Evolutionary conservation across 225 moss, liverwort and hornwort genomes (phyloP).

Genomic region (Marchantia paleacea): DNA sequence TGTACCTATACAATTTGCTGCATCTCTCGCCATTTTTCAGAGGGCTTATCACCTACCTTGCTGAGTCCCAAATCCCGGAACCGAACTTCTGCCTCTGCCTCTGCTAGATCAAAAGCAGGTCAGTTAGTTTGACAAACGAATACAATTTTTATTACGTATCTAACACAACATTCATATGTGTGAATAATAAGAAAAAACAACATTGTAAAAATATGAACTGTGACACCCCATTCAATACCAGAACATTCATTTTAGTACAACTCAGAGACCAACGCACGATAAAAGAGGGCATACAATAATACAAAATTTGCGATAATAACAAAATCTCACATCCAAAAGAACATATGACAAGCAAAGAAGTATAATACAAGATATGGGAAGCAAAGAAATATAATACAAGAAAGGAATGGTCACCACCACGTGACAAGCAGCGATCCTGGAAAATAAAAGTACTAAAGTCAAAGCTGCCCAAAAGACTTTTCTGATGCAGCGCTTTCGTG

Average conservation of each 20-base stretch:
- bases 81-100: constrained; percentile 21
- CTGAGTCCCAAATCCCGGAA: constrained; percentile 14
- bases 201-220: no score
- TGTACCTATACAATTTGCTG: constrained; percentile 5
- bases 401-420: neutral
- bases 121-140: constrained; percentile 3
- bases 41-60: constrained; percentile 16
- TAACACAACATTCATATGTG: no score
- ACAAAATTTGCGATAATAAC: neutral
- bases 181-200: no score
- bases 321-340: neutral
- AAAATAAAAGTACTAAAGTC: neutral
- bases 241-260: neutral
- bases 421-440: neutral
- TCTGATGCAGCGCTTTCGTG: neutral
- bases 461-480: constrained; percentile 1
- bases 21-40: constrained; percentile 11
- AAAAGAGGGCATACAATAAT: neutral
- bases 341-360: neutral
- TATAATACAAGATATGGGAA: neutral
- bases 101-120: constrained; percentile 21
- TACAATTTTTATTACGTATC: neutral
- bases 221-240: neutral
- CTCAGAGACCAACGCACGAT: constrained; percentile 2
- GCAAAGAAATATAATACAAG: neutral